Evolutionary conservation across 2,329 filamentous ascomycete species (phyloP).

Genomic region (Aspergillus ibericus): DNA sequence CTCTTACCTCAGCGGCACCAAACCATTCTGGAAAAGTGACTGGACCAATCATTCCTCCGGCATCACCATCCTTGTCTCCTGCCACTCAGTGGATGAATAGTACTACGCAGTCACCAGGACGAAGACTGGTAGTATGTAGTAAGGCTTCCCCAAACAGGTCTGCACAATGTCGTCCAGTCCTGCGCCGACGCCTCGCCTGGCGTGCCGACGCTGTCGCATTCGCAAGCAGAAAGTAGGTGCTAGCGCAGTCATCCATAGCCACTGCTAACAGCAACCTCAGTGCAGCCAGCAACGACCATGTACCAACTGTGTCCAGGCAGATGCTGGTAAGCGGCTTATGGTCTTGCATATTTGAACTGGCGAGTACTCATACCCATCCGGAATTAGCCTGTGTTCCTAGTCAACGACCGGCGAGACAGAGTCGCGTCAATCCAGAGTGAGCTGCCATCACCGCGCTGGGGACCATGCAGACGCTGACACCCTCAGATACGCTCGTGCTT

Average conservation of each 20-base stretch:
- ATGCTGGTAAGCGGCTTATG: not conserved
- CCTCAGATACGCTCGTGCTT: not conserved
- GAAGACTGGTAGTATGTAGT: not conserved
- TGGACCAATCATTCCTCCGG: not conserved
- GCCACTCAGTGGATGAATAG: not conserved
- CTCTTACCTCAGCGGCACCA: not conserved
- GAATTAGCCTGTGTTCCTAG: not conserved
- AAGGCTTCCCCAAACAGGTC: not conserved
- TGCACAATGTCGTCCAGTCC: not conserved
- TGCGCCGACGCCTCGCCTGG: not conserved
- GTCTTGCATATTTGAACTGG: no score
- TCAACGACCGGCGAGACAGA: not conserved
- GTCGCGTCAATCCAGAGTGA: not conserved
- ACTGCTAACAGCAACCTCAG: not conserved
- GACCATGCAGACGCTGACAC: not conserved
- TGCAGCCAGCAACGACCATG: conserved; percentile 2
- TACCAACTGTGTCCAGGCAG: conserved; percentile 1
- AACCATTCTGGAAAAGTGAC: not conserved
- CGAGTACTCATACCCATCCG: not conserved
- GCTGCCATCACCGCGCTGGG: not conserved
- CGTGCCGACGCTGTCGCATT: conserved; percentile 1
- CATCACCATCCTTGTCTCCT: not conserved
- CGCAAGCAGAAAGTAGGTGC: conserved; percentile 1
- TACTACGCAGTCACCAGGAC: no score
- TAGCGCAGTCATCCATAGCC: not conserved